phyloP scores from a whole-genome alignment of 1,139 yeast species.

The Martiniozyma asiatica region DNA sequence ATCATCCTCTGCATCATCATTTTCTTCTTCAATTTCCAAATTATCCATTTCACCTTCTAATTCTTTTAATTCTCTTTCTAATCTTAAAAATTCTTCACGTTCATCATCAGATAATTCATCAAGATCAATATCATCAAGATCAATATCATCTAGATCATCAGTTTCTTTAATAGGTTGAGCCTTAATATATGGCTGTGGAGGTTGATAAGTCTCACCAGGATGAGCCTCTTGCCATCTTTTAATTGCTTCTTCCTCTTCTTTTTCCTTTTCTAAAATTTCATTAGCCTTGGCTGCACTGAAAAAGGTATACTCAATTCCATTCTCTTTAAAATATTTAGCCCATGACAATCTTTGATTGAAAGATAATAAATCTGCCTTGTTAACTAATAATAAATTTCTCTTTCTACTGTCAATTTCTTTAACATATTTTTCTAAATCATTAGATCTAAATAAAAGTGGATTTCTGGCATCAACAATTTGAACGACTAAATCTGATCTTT shows the following conservation, averaged over 20 bases:
- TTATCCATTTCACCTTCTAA: conserved; percentile 14
- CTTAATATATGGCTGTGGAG: conserved; percentile 28
- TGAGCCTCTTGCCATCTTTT: conserved; percentile 16
- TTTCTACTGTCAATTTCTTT: conserved; percentile 58
- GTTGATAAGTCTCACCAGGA: conserved; percentile 34
- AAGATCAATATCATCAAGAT: conserved; percentile 12
- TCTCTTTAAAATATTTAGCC: conserved; percentile 69
- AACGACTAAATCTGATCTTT: conserved; percentile 84
- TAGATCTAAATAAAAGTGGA: conserved; percentile 81
- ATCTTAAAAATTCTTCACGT: conserved; percentile 16
- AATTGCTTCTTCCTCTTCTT: conserved; percentile 26
- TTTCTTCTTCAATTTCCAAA: conserved; percentile 7
- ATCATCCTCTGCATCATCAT: conserved; percentile 9
- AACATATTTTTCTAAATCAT: conserved; percentile 79
- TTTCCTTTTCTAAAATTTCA: conserved; percentile 50
- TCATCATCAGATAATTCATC: conserved; percentile 26
- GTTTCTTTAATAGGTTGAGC: conserved; percentile 62
- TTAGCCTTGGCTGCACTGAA: conserved; percentile 87
- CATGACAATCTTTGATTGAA: conserved; percentile 66
- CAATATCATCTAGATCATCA: conserved; percentile 30
- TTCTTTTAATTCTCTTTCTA: conserved; percentile 8
- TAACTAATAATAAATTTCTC: conserved; percentile 71
- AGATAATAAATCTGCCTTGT: conserved; percentile 85
- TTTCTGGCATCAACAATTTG: conserved; percentile 98
- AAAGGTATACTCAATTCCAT: conserved; percentile 73